Evolutionary conservation across 2,329 filamentous ascomycete genomes (phyloP).

Genomic region (Diplodia corticola): DNA sequence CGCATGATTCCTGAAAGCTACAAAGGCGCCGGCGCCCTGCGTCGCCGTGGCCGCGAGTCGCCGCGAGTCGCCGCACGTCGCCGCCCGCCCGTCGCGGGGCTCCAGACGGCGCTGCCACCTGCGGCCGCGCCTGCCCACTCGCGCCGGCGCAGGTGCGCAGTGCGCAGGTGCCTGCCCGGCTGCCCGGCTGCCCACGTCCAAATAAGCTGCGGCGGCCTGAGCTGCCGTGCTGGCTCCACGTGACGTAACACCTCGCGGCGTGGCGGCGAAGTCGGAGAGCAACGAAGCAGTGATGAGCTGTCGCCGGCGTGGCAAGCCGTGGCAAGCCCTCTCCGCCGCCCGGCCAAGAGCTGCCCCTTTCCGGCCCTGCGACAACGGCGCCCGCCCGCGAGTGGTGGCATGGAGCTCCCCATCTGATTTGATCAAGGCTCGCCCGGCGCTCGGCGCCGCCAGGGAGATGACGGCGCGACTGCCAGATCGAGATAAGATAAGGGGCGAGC

Average conservation of each 20-base stretch:
- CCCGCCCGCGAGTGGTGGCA: neutral
- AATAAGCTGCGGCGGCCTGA: neutral
- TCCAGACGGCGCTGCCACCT: neutral
- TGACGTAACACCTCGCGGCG: slow-evolving; percentile 11
- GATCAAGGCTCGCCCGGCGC: neutral
- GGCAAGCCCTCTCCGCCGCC: neutral
- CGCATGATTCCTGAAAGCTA: neutral
- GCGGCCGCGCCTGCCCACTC: too few species aligned
- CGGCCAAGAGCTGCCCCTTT: neutral
- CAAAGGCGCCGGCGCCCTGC: neutral
- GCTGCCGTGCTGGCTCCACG: neutral
- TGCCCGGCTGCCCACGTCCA: neutral
- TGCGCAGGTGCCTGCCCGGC: neutral
- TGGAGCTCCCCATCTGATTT: neutral
- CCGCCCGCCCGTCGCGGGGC: neutral
- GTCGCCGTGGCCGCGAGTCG: neutral
- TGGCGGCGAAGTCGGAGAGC: slow-evolving; percentile 13
- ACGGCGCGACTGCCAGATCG: neutral
- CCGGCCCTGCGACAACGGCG: neutral
- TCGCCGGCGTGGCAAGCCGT: neutral
- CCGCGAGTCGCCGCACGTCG: neutral
- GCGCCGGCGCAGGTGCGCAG: neutral
- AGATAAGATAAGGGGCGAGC: slow-evolving; percentile 11
- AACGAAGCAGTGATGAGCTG: slow-evolving; percentile 6
- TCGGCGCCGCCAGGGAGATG: neutral